Percentiles rank a stretch among this genome's conserved stretches.
Evolutionary conservation across 139 green algal species (phyloP).

Genomic region (Ettlia oleoabundans): DNA sequence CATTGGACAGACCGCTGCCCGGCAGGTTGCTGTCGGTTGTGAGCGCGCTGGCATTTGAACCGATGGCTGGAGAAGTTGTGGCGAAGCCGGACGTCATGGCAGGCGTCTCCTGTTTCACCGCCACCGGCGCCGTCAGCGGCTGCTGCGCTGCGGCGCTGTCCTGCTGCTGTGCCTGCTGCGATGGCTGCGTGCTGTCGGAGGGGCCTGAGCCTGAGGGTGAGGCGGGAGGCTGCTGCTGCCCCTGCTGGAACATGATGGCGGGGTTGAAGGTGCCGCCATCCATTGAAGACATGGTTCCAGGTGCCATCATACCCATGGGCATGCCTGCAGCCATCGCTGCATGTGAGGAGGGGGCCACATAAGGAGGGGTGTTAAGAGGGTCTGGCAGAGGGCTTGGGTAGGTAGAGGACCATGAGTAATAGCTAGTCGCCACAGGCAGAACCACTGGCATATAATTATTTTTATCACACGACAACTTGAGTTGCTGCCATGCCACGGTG

Average conservation of each 20-base stretch:
- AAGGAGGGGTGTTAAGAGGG: too few relatives aligned
- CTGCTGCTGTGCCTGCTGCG: background rate
- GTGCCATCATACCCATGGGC: slow-evolving; percentile 23
- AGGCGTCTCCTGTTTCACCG: background rate
- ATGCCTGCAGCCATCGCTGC: slow-evolving; percentile 25
- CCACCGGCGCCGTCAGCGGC: background rate
- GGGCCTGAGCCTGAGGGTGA: too few relatives aligned
- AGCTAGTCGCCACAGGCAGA: too few relatives aligned
- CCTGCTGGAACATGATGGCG: slow-evolving; percentile 23
- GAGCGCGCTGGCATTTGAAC: slow-evolving; percentile 3
- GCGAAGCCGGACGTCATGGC: background rate
- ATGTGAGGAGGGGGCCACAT: too few relatives aligned
- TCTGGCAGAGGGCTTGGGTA: too few relatives aligned
- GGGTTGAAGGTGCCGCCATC: background rate
- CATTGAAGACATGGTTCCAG: slow-evolving; percentile 12
- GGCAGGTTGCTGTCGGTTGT: too few relatives aligned
- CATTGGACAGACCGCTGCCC: too few relatives aligned
- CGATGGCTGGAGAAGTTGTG: background rate
- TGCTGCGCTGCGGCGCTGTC: slow-evolving; percentile 12
- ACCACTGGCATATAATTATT: too few relatives aligned
- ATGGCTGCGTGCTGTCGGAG: background rate
- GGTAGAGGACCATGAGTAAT: background rate
- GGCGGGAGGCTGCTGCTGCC: slow-evolving; percentile 16
- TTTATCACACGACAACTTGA: too few relatives aligned
- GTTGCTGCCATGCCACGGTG: too few relatives aligned